Evolutionary conservation across 2,329 filamentous ascomycete species (phyloP).

Genomic region (Ophiostoma tasmaniense): DNA sequence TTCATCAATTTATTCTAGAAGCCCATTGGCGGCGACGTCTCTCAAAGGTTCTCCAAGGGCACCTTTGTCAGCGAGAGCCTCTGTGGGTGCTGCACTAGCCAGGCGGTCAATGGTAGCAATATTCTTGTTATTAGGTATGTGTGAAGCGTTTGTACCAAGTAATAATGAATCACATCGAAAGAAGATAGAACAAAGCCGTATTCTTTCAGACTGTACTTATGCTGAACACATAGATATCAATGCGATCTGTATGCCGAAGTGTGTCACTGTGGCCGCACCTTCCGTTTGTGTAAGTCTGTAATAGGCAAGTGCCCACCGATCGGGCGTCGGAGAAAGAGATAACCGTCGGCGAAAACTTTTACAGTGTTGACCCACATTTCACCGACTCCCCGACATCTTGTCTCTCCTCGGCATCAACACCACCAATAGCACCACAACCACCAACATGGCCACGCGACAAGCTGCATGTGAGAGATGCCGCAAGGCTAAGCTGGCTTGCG

Average conservation of each 20-base stretch:
- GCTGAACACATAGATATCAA: no score
- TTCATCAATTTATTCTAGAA: no score
- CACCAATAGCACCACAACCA: constrained; percentile 1
- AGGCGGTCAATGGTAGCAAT: no score
- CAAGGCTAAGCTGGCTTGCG: constrained; percentile 3
- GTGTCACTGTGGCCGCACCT: not conserved
- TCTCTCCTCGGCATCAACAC: not conserved
- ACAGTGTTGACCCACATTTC: not conserved
- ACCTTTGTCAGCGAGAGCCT: no score
- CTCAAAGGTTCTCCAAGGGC: no score
- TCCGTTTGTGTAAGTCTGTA: not conserved
- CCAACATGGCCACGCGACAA: constrained; percentile 1
- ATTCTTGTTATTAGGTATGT: no score
- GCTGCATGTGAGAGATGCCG: constrained; percentile 7
- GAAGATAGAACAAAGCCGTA: no score
- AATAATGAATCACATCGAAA: no score
- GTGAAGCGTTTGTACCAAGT: no score
- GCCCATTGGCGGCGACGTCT: no score
- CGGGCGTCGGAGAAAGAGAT: not conserved
- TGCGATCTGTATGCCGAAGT: not conserved
- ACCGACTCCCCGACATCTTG: constrained; percentile 3
- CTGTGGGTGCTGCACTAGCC: no score
- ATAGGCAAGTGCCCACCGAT: not conserved
- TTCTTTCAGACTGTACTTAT: no score
- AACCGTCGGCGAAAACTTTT: not conserved